Conservation (phyloP, 176 grass and related monocot species). For the Oryza brachyantha region DNA sequence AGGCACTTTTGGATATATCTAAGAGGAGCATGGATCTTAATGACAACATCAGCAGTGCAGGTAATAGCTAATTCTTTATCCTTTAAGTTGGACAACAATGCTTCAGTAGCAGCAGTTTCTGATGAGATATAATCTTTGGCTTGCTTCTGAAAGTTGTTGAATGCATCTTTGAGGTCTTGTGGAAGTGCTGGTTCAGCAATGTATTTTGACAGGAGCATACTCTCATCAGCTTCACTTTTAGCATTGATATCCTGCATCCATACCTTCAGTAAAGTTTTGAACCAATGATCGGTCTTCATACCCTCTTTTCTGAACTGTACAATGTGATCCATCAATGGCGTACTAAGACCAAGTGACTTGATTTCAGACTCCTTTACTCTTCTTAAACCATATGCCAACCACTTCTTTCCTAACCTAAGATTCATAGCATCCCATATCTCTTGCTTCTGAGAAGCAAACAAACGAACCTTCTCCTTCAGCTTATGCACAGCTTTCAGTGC, state of each 20-base stretch:
- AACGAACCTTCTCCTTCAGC: constrained; percentile 64
- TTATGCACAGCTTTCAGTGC: constrained; percentile 79
- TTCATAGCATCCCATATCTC: constrained; percentile 88
- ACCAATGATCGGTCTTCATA: constrained; percentile 98
- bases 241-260: constrained; percentile 89
- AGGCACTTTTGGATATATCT: constrained; percentile 66
- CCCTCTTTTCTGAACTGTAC: constrained; percentile 87
- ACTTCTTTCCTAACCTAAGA: constrained; percentile 90
- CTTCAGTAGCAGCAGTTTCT: constrained; percentile 53
- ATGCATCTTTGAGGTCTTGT: constrained; percentile 73
- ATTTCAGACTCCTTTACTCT: constrained; percentile 97
- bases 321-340: constrained; percentile 80
- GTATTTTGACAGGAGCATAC: constrained; percentile 82
- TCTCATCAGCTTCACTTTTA: constrained; percentile 61
- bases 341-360: constrained; percentile 74
- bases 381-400: constrained; percentile 87
- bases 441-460: constrained; percentile 92
- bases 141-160: constrained; percentile 82
- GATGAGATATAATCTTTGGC: constrained; percentile 61
- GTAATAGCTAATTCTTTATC: constrained; percentile 32
- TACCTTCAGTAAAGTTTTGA: constrained; percentile 82
- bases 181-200: constrained; percentile 74
- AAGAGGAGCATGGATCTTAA: constrained; percentile 69
- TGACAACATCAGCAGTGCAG: constrained; percentile 31
- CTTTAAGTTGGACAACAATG: constrained; percentile 48